These are phyloP conservation scores for Daldinia vernicosa DNA, from an alignment of 495 filamentous ascomycete genomes.

Conservation along the genomic window DNA sequence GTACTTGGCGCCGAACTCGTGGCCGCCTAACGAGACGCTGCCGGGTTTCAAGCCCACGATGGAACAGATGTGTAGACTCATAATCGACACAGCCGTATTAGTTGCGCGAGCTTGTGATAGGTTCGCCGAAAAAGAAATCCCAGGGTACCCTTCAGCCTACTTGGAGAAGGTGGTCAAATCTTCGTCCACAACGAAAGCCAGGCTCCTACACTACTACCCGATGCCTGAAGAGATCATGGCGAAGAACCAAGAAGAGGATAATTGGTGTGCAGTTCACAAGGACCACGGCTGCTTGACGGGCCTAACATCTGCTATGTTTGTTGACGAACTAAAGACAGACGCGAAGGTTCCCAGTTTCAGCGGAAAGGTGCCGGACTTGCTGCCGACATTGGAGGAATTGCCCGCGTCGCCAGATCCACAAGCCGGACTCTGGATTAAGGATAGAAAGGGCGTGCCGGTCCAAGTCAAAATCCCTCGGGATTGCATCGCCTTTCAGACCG, in stretches of 20 bases:
- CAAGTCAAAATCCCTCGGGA: conserved; percentile 91
- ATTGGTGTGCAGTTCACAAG: conserved; percentile 96
- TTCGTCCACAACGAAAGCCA: conserved; percentile 88
- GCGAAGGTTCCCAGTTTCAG: conserved; percentile 51
- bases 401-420: conserved; percentile 76
- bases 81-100: conserved; percentile 87
- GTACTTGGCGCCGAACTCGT: conserved; percentile 77
- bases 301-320: conserved; percentile 93
- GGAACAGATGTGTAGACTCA: conserved; percentile 79
- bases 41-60: conserved; percentile 77
- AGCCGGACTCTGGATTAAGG: conserved; percentile 91
- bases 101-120: conserved; percentile 88
- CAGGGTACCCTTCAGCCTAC: conserved; percentile 77
- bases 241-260: conserved; percentile 69
- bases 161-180: conserved; percentile 86
- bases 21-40: conserved; percentile 73
- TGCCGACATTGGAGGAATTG: conserved; percentile 72
- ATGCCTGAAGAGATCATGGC: conserved; percentile 49
- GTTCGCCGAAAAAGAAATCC: conserved; percentile 80
- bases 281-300: conserved; percentile 95
- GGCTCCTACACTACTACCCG: conserved; percentile 94
- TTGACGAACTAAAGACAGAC: conserved; percentile 76
- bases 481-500: conserved; percentile 95
- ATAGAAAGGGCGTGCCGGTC: conserved; percentile 76
- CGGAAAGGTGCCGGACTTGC: conserved; percentile 43